Evolutionary conservation across 352 stramenopile genomes (phyloP).

Genomic region (Phytophthora agathidicida): DNA sequence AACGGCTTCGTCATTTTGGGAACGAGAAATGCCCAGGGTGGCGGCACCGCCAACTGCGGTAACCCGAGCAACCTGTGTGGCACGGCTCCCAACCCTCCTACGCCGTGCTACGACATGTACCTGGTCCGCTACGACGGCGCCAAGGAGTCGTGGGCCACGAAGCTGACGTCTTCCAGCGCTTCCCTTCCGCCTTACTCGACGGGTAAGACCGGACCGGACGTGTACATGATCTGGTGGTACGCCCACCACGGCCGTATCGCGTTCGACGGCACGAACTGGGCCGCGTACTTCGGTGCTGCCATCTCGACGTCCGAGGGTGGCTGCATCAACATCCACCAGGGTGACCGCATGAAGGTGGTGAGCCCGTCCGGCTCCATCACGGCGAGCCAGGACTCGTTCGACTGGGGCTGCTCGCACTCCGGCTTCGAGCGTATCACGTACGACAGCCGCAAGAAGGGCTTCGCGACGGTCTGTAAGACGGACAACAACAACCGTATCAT

Average conservation of each 20-base stretch:
- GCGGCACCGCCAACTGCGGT: conserved; percentile 51
- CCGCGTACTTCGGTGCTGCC: conserved; percentile 52
- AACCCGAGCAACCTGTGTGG: conserved; percentile 65
- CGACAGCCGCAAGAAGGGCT: too few species aligned
- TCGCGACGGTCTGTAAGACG: too few species aligned
- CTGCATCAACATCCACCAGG: conserved; percentile 71
- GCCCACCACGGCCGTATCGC: conserved; percentile 60
- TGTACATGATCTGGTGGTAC: conserved; percentile 73
- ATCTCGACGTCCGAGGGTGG: conserved; percentile 50
- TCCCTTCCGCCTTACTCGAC: conserved; percentile 54
- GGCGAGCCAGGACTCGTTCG: conserved; percentile 44
- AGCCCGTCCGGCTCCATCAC: conserved; percentile 36
- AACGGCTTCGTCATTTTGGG: conserved; percentile 53
- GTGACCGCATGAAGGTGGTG: conserved; percentile 64
- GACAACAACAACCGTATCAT: conserved; percentile 73
- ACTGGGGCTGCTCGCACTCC: conserved; percentile 62
- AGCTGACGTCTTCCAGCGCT: conserved; percentile 50
- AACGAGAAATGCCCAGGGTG: conserved; percentile 47
- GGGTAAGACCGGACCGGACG: conserved; percentile 38
- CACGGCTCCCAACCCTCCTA: conserved; percentile 27
- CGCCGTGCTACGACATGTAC: conserved; percentile 64
- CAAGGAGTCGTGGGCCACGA: conserved; percentile 35
- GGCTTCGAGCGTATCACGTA: too few species aligned
- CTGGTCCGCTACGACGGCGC: conserved; percentile 34
- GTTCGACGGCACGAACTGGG: conserved; percentile 60